Percentiles rank a stretch among this genome's conserved stretches.
These are phyloP conservation scores for Isabelozyma rhagii DNA, from an alignment of 805 yeast genomes.

Conservation along the genomic window DNA sequence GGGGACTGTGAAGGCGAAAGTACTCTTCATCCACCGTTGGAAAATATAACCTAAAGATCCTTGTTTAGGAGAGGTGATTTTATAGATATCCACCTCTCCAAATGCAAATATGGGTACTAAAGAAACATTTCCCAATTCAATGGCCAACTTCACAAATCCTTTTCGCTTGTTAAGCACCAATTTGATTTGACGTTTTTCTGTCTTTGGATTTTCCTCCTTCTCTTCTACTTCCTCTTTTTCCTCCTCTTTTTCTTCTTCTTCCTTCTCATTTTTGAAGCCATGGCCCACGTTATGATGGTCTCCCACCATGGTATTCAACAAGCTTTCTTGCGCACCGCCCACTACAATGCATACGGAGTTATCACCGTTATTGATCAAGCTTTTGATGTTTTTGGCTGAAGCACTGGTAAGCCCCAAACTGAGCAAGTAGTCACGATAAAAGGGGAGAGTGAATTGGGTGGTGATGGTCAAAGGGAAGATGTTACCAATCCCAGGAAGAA, in stretches of 20 bases:
- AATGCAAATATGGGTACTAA: slow-evolving; percentile 88
- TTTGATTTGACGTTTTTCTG: slow-evolving; percentile 46
- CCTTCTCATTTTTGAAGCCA: slow-evolving; percentile 21
- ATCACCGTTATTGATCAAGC: slow-evolving; percentile 57
- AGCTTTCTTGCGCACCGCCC: slow-evolving; percentile 93
- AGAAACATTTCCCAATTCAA: slow-evolving; percentile 71
- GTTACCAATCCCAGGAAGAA: slow-evolving; percentile 81
- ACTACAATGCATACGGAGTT: slow-evolving; percentile 85
- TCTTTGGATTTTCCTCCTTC: neutral
- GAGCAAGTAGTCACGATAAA: slow-evolving; percentile 81
- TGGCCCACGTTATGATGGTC: slow-evolving; percentile 29
- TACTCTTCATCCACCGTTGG: slow-evolving; percentile 70
- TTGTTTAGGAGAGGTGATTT: slow-evolving; percentile 37
- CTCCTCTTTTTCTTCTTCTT: slow-evolving; percentile 6
- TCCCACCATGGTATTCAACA: slow-evolving; percentile 46
- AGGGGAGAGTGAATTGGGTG: slow-evolving; percentile 79
- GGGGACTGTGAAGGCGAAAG: slow-evolving; percentile 83
- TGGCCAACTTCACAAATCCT: slow-evolving; percentile 86
- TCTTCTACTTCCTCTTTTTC: slow-evolving; percentile 3
- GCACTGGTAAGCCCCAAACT: slow-evolving; percentile 85
- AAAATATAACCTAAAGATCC: slow-evolving; percentile 48
- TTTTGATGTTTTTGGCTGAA: slow-evolving; percentile 64
- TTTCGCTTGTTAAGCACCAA: slow-evolving; percentile 73
- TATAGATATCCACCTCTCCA: slow-evolving; percentile 74
- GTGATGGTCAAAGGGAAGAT: slow-evolving; percentile 75